Base-by-base conservation (phyloP, 1,284 basidiomycete genomes). In the Takashimella tepidaria region DNA sequence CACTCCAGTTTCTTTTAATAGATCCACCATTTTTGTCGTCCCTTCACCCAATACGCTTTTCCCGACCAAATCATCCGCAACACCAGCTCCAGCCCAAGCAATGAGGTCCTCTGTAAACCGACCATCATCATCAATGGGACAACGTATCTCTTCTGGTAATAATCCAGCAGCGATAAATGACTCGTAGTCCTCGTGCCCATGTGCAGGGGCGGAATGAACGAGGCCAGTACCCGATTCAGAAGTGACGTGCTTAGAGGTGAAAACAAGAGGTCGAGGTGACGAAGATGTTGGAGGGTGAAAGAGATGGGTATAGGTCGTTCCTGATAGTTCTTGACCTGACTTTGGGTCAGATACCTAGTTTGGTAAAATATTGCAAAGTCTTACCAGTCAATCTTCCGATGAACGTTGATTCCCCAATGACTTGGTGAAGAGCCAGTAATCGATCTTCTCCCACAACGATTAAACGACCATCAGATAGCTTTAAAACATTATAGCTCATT, bases 191-290 rank as follows among this genome's bases (percentile, higher is more conserved):
- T 99, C 95, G 12, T 84, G 81, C 25, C 95, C 95, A 63, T 98
- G 96, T 0, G 91, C 92, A 4, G 95, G 93, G 0, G 95, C 95
- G 57, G 87, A 90, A 69, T 98, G 95, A 0, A 99, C 96, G 1
- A 98, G 81, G 31, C 95, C 95, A 1, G 95, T 98, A n/a, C 96
- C 95, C 11, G 92, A 88, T 19, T 86, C 82, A 0, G 87, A 77
- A 0, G 88, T 92, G 16, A 99, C 95, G 65, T 96, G 89, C 19
- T 66, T 58, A 0, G 80, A 78, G 11, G 72, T 51, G 47, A 82
- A 69, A 27, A 83, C 69, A 1, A 13, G 75, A 67, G 46, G 84
- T 80, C 26, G 47, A 19, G 80, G 64, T 21, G 85, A 75, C 45
- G 85, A 70, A 12, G 77, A 75, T 53, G 80, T 66, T 10, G 76